phyloP scores from a whole-genome alignment of 495 filamentous ascomycete species.

The Corynascus novoguineensis region DNA sequence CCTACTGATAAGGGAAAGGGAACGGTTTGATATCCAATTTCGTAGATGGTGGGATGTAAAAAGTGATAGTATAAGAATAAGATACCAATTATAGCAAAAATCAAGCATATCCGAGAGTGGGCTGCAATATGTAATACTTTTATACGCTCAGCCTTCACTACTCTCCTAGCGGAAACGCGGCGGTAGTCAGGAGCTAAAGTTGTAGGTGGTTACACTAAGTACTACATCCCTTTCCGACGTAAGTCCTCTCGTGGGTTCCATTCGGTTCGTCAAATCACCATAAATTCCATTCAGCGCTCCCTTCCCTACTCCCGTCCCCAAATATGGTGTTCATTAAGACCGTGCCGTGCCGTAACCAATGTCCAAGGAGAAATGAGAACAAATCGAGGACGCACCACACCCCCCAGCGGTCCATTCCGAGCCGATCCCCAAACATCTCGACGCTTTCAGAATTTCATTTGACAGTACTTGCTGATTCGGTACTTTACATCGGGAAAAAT shows the following conservation, averaged over 20 bases:
- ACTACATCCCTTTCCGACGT: background rate
- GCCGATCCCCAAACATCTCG: background rate
- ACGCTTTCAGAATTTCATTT: constrained; percentile 7
- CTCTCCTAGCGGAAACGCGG: too few species aligned
- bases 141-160: too few species aligned
- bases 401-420: background rate
- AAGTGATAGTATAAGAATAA: background rate
- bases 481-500: constrained; percentile 17
- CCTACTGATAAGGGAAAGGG: constrained; percentile 26
- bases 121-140: too few species aligned
- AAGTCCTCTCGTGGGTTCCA: too few species aligned
- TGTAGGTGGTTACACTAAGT: constrained; percentile 3
- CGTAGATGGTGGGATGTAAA: background rate
- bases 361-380: constrained; percentile 8
- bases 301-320: constrained; percentile 4
- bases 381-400: background rate
- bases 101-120: too few species aligned
- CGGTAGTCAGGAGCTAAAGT: background rate
- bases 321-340: constrained; percentile 5
- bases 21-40: constrained; percentile 8
- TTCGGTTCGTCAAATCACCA: background rate
- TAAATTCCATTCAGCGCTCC: background rate
- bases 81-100: background rate
- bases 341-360: constrained; percentile 5
- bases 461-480: constrained; percentile 10